These are phyloP conservation scores for Hydrangea macrophylla DNA, from an alignment of 148 eudicot genomes.

Conservation along the genomic window DNA sequence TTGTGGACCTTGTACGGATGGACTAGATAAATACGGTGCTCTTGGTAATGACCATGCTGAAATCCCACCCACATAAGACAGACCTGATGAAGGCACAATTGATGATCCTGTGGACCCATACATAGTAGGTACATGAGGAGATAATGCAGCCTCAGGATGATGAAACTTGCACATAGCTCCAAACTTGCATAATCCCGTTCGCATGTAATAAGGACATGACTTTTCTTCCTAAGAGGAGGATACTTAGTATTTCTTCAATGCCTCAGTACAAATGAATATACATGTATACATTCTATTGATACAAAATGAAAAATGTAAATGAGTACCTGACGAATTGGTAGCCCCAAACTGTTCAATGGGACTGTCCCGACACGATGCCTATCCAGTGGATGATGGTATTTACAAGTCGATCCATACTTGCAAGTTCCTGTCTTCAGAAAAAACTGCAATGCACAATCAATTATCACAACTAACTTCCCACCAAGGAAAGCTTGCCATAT, in stretches of 20 bases:
- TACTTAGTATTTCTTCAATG: neutral
- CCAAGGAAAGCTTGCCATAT: neutral
- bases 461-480: neutral
- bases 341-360: slow-evolving; percentile 45
- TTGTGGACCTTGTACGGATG: slow-evolving; percentile 36
- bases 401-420: slow-evolving; percentile 75
- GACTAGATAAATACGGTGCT: slow-evolving; percentile 35
- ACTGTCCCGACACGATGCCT: slow-evolving; percentile 44
- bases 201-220: slow-evolving; percentile 64
- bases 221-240: slow-evolving; percentile 48
- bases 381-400: slow-evolving; percentile 69
- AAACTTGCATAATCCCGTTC: slow-evolving; percentile 59
- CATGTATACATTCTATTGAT: too few species aligned
- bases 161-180: slow-evolving; percentile 70
- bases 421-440: slow-evolving; percentile 71
- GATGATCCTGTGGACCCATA: slow-evolving; percentile 33
- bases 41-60: slow-evolving; percentile 34
- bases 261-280: too few species aligned
- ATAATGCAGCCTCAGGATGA: slow-evolving; percentile 59
- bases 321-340: slow-evolving; percentile 42
- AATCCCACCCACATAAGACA: slow-evolving; percentile 34
- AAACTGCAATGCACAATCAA: slow-evolving; percentile 42
- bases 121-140: slow-evolving; percentile 29
- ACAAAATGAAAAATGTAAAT: neutral
- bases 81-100: slow-evolving; percentile 32